Evolutionary conservation across 306 rosid species (phyloP).

Genomic region (Gleditsia sinensis): DNA sequence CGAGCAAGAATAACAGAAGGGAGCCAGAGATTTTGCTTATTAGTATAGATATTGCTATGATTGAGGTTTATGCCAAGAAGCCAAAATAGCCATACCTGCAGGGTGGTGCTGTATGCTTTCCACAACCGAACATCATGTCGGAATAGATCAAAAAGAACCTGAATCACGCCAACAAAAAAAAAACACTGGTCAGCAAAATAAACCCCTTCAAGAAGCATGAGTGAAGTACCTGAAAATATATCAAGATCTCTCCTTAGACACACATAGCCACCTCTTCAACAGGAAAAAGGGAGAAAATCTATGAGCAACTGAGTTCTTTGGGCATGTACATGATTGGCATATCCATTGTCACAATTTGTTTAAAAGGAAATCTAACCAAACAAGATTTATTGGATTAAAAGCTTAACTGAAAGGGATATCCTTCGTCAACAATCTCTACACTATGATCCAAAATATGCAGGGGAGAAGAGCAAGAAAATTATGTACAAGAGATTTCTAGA

Average conservation of each 20-base stretch:
- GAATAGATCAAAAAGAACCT: constrained; percentile 93
- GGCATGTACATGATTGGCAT: background rate
- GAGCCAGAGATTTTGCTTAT: background rate
- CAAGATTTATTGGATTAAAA: background rate
- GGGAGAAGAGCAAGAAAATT: background rate
- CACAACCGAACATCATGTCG: constrained; percentile 75
- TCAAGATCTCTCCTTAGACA: background rate
- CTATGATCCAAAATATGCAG: background rate
- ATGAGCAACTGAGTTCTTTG: background rate
- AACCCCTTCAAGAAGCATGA: constrained; percentile 17
- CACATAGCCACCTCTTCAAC: background rate
- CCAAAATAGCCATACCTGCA: constrained; percentile 60
- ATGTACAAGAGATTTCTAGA: background rate
- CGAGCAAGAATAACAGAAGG: constrained; percentile 32
- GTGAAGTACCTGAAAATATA: background rate
- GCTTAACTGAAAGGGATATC: background rate
- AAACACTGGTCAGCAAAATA: constrained; percentile 23
- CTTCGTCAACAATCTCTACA: background rate
- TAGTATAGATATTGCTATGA: constrained; percentile 6
- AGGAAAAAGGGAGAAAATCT: background rate
- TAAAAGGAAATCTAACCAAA: background rate
- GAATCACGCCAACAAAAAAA: constrained; percentile 29
- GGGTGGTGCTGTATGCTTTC: constrained; percentile 78
- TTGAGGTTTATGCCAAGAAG: constrained; percentile 5
- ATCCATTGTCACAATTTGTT: background rate